These are phyloP conservation scores for Phyllosticta ampelicida DNA, from an alignment of 2,329 filamentous ascomycete species.

Conservation along the genomic window DNA sequence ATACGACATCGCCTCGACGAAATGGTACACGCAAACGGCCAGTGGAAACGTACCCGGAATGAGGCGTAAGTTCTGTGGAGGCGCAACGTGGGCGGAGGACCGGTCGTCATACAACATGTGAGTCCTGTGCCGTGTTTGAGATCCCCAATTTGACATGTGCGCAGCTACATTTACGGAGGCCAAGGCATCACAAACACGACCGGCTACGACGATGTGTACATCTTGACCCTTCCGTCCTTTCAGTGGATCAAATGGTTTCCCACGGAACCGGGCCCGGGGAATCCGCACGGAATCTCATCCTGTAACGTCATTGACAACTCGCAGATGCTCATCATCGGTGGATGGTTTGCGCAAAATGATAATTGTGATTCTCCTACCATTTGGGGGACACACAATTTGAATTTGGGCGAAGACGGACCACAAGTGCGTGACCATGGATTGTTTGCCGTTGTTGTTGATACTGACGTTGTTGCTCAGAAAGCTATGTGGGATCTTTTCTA, in stretches of 20 bases:
- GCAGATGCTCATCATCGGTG: conserved; percentile 55
- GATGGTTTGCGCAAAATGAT: conserved; percentile 41
- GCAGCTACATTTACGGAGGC: conserved; percentile 52
- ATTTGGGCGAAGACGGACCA: conserved; percentile 41
- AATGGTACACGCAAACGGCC: conserved; percentile 51
- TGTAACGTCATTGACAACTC: conserved; percentile 47
- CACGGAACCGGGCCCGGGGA: conserved; percentile 31
- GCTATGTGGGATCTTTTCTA: conserved; percentile 43
- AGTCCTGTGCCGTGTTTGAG: conserved; percentile 17
- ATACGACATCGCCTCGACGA: conserved; percentile 49
- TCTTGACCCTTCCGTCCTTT: conserved; percentile 52
- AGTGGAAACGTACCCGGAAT: conserved; percentile 42
- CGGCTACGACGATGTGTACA: conserved; percentile 52
- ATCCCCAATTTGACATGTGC: neutral
- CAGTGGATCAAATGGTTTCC: conserved; percentile 50
- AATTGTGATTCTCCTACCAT: conserved; percentile 43
- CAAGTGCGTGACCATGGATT: conserved; percentile 12
- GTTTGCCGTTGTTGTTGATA: too few species aligned
- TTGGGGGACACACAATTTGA: conserved; percentile 47
- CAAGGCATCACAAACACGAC: conserved; percentile 37
- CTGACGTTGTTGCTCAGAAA: conserved; percentile 12
- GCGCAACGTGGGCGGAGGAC: conserved; percentile 48
- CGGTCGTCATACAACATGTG: conserved; percentile 55
- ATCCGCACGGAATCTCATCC: conserved; percentile 44
- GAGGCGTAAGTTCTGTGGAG: conserved; percentile 51